Conservation (phyloP, 1,139 yeast species). For the Wickerhamiella infanticola region DNA sequence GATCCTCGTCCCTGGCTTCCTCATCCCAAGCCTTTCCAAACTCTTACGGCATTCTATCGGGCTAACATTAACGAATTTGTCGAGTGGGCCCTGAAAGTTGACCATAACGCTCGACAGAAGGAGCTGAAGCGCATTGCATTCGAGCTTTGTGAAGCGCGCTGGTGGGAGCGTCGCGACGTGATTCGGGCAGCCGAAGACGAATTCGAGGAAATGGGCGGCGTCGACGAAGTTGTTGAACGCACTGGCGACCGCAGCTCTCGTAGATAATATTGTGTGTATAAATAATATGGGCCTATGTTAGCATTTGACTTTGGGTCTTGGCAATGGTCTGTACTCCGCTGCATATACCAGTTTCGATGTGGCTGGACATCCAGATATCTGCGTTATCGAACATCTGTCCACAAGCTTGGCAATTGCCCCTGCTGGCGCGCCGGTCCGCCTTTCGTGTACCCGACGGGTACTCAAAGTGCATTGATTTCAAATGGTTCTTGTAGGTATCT, state of each 20-base stretch:
- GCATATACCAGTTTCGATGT: constrained; percentile 37
- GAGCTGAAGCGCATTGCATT: constrained; percentile 79
- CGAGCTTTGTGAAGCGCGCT: constrained; percentile 81
- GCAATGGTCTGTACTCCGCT: neutral
- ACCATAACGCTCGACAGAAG: constrained; percentile 75
- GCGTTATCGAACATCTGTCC: constrained; percentile 47
- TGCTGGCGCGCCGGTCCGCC: constrained; percentile 49
- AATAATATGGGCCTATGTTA: neutral
- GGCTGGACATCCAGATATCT: constrained; percentile 64
- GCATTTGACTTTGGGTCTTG: neutral
- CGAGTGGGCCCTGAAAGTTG: constrained; percentile 71
- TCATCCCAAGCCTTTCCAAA: constrained; percentile 91
- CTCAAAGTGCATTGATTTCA: constrained; percentile 77
- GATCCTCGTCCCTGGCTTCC: constrained; percentile 95
- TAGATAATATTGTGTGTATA: neutral
- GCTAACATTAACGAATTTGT: constrained; percentile 78
- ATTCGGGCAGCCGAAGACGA: constrained; percentile 77
- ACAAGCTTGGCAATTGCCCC: constrained; percentile 69
- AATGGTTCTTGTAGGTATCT: constrained; percentile 82
- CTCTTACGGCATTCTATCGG: constrained; percentile 63
- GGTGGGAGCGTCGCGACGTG: constrained; percentile 98
- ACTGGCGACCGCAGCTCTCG: constrained; percentile 3
- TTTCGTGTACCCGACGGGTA: constrained; percentile 81
- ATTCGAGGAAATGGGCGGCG: constrained; percentile 81
- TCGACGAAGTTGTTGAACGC: constrained; percentile 74